phyloP scores from a whole-genome alignment of 331 rosid genomes.

The Ulmus americana region DNA sequence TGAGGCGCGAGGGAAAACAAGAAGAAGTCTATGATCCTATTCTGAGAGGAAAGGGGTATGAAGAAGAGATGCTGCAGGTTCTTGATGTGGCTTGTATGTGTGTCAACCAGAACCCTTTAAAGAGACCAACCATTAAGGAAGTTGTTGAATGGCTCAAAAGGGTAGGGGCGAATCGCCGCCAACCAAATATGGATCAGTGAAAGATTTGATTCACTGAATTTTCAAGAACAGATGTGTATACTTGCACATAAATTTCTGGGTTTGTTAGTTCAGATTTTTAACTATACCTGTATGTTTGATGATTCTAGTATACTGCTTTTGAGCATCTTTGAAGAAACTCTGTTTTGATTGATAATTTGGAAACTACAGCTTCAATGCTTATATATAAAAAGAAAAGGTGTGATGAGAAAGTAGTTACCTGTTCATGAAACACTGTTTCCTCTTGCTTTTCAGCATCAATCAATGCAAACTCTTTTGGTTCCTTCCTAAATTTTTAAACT shows the following conservation, averaged over 20 bases:
- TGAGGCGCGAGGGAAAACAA: slow-evolving; percentile 61
- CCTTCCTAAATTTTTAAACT: not conserved
- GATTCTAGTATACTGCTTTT: slow-evolving; percentile 26
- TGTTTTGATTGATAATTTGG: slow-evolving; percentile 2
- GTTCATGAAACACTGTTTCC: slow-evolving; percentile 1
- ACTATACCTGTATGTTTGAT: slow-evolving; percentile 39
- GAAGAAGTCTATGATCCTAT: slow-evolving; percentile 62
- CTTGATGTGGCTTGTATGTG: slow-evolving; percentile 94
- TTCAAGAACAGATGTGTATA: slow-evolving; percentile 41
- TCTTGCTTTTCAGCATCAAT: not conserved
- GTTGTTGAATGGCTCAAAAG: slow-evolving; percentile 76
- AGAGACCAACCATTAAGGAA: slow-evolving; percentile 79
- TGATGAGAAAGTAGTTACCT: not conserved
- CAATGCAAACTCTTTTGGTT: not conserved
- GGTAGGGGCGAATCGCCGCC: slow-evolving; percentile 42
- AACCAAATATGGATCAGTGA: slow-evolving; percentile 40
- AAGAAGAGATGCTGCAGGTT: slow-evolving; percentile 71
- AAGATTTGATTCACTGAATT: slow-evolving; percentile 22
- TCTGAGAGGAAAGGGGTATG: slow-evolving; percentile 66
- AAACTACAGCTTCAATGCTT: not conserved
- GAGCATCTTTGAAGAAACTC: slow-evolving; percentile 27
- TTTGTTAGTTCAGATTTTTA: slow-evolving; percentile 39
- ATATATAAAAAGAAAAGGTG: not conserved
- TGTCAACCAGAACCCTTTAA: slow-evolving; percentile 66
- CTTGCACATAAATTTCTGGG: slow-evolving; percentile 41